Conservation (phyloP, 192 early-diverging fungal genomes). For the Phlyctochytrium bullatum region DNA sequence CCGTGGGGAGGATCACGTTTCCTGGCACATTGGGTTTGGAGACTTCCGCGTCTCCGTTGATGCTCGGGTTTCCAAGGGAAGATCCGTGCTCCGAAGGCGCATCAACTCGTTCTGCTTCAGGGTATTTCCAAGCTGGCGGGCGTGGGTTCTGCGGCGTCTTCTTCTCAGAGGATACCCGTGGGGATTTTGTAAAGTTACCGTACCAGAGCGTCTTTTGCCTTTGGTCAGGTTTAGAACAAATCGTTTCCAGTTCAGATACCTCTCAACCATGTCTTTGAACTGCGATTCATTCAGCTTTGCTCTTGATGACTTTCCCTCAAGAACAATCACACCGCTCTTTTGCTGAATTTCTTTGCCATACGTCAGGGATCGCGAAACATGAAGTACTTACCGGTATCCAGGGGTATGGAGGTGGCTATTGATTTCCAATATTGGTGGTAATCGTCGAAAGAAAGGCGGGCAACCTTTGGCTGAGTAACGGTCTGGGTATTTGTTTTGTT, state of each 20-base stretch:
- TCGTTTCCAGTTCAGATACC: slow-evolving; percentile 10
- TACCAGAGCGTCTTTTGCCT: slow-evolving; percentile 40
- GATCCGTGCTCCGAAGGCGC: too few species aligned
- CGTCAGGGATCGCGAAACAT: neutral
- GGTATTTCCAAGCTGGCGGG: too few species aligned
- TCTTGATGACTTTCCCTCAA: slow-evolving; percentile 20
- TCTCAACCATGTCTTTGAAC: slow-evolving; percentile 35
- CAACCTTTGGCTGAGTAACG: slow-evolving; percentile 17
- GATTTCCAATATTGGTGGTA: slow-evolving; percentile 49
- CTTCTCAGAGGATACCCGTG: neutral
- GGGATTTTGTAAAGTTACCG: slow-evolving; percentile 22
- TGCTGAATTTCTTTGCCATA: neutral
- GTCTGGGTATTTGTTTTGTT: too few species aligned
- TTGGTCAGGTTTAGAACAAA: neutral
- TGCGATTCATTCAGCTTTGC: slow-evolving; percentile 27
- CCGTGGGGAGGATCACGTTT: too few species aligned
- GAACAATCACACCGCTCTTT: slow-evolving; percentile 18
- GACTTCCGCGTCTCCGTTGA: too few species aligned
- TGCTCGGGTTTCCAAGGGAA: too few species aligned
- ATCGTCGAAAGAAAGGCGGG: slow-evolving; percentile 44
- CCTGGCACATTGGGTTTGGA: too few species aligned
- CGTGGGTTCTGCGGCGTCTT: neutral
- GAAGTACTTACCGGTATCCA: neutral
- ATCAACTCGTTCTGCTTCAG: too few species aligned
- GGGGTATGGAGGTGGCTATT: slow-evolving; percentile 41